Evolutionary conservation across 73 alveolate genomes (phyloP).

Genomic region (Paramecium bursaria): DNA sequence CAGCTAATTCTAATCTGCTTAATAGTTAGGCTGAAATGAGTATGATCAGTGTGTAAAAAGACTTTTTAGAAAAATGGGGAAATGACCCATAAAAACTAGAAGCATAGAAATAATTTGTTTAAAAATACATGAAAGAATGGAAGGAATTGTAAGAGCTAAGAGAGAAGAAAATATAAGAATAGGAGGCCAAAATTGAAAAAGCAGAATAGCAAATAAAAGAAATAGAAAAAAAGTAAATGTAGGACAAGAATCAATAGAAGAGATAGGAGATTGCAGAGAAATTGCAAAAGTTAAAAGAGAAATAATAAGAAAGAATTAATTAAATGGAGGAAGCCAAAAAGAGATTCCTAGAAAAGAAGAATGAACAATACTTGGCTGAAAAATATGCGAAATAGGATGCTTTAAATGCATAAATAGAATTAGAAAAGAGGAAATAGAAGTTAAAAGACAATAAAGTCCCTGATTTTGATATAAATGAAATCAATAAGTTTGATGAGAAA

Average conservation of each 20-base stretch:
- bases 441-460: conserved; percentile 49
- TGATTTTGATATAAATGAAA: conserved; percentile 57
- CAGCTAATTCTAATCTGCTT: not conserved
- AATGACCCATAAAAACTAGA: conserved; percentile 35
- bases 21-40: conserved; percentile 44
- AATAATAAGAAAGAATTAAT: conserved; percentile 31
- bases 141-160: conserved; percentile 58
- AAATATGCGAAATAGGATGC: conserved; percentile 54
- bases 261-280: conserved; percentile 48
- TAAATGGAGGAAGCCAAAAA: conserved; percentile 23
- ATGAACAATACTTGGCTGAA: conserved; percentile 26
- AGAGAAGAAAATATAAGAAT: conserved; percentile 3
- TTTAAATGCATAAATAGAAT: not conserved
- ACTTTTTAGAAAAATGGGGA: not conserved
- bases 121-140: conserved; percentile 61
- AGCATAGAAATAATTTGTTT: conserved; percentile 42
- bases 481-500: conserved; percentile 49
- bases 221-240: not conserved
- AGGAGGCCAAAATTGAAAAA: conserved; percentile 5
- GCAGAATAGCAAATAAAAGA: conserved; percentile 24
- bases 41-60: conserved; percentile 41
- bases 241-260: conserved; percentile 7
- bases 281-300: conserved; percentile 26
- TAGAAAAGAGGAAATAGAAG: conserved; percentile 40
- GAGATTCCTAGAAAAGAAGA: conserved; percentile 29